These are phyloP conservation scores for Inga leiocalycina DNA, from an alignment of 306 rosid species.

Conservation along the genomic window DNA sequence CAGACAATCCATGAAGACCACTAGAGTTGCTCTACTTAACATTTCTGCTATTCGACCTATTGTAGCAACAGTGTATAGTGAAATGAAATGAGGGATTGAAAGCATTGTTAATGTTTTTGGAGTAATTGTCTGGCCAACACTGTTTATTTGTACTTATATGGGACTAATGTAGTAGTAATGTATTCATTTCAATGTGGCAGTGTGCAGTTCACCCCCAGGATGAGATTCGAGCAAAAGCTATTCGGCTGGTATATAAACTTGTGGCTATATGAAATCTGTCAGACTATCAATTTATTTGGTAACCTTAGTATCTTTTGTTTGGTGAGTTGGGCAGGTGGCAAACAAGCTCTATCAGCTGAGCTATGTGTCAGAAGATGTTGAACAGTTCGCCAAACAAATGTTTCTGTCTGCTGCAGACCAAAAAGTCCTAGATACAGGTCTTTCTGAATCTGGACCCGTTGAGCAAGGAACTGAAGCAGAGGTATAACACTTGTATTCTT, in stretches of 20 bases:
- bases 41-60: background rate
- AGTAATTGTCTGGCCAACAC: background rate
- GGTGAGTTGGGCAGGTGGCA: slow-evolving; percentile 67
- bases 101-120: background rate
- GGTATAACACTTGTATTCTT: slow-evolving; percentile 42
- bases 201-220: slow-evolving; percentile 94
- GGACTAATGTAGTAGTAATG: slow-evolving; percentile 11
- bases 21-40: background rate
- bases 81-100: background rate
- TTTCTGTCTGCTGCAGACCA: slow-evolving; percentile 71
- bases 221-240: slow-evolving; percentile 95
- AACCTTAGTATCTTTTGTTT: slow-evolving; percentile 9
- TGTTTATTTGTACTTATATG: background rate
- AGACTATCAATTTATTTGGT: slow-evolving; percentile 9
- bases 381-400: slow-evolving; percentile 76
- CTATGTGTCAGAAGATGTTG: slow-evolving; percentile 76
- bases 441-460: slow-evolving; percentile 52
- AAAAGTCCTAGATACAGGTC: slow-evolving; percentile 49
- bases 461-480: slow-evolving; percentile 55
- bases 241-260: slow-evolving; percentile 78
- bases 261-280: slow-evolving; percentile 23
- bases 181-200: slow-evolving; percentile 55
- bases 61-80: background rate
- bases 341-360: slow-evolving; percentile 91
- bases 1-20: background rate